Base-by-base conservation (phyloP, 2,329 filamentous ascomycete genomes). In the Ilyonectria destructans region DNA sequence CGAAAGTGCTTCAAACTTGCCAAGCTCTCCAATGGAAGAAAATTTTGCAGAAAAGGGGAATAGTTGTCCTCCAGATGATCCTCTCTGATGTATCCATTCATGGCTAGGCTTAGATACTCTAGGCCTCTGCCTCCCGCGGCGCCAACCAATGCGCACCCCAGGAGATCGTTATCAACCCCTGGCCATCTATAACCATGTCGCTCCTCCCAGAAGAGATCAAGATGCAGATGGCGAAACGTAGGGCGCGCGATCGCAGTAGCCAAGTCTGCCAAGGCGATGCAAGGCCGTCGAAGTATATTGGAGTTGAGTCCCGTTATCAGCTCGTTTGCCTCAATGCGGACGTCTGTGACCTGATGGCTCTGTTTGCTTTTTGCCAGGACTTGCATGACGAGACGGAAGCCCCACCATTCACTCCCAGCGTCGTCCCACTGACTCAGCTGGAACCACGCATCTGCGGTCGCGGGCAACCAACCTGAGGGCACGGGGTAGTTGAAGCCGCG, bases 51-150 rank as follows among this genome's bases (percentile, higher is more conserved):
- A 1, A 19, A 21, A 26, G 52, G 52, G 5, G 23, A 12, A 21
- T 56, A 7, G 10, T 2, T 2, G 7, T 37, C n/a, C 8, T 56
- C 33, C 7, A 17, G 19, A 15, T 15, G 8, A 12, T 23, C 33
- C 5, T 7, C n/a, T 2, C 12, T 13, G 3, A 21, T 3, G 12
- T 29, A n/a, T 8, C 52, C 52, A 17, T 26, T 9, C n/a, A 43
- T 43, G 10, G 33, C 13, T 7, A 56, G 17, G 19, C 52, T 56
- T 5, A 56, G 52, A 26, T 26, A 23, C n/a, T 56, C 52, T 8
- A 56, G 52, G n/a, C 52, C 52, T 21, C 19, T 40, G n/a, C 52
- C 52, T 43, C 52, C 33, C 10, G 52, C 33, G 9, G 52, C 52
- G 12, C 15, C 19, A 17, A 12, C 19, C 33, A 56, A 40, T 35